phyloP scores from a whole-genome alignment of 768 basidiomycete genomes.

The Suillus brevipes region DNA sequence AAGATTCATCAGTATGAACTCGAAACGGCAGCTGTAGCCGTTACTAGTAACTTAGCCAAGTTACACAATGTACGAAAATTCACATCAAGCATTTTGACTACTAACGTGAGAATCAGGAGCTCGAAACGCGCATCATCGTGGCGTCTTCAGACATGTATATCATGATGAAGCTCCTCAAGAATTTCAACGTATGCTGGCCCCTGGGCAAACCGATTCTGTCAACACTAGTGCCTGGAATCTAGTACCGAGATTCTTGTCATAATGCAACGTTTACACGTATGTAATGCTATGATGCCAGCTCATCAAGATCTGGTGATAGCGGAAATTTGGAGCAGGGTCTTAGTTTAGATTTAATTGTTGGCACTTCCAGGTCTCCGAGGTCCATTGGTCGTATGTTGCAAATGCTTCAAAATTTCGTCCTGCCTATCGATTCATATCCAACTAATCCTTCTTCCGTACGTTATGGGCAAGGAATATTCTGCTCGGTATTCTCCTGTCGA shows the following conservation, averaged over 20 bases:
- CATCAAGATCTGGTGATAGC: background rate
- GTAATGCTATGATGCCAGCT: background rate
- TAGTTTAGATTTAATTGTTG: background rate
- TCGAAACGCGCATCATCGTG: no score
- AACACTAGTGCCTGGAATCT: background rate
- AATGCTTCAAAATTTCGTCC: background rate
- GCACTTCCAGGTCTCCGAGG: background rate
- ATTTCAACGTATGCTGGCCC: background rate
- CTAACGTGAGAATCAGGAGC: no score
- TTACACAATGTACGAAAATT: no score
- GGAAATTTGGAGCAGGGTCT: background rate
- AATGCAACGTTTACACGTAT: background rate
- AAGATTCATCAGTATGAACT: no score
- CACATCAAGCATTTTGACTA: no score
- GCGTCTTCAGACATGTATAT: no score
- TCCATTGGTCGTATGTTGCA: background rate
- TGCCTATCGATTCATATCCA: background rate
- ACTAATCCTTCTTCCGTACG: background rate
- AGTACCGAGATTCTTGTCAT: background rate
- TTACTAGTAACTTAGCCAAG: no score
- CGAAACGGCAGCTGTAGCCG: no score
- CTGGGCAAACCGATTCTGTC: background rate
- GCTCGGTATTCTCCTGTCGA: background rate
- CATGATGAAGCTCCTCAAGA: no score
- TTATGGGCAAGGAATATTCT: background rate